Base-by-base conservation (phyloP, 805 yeast genomes). In the Wickerhamiella brachini region DNA sequence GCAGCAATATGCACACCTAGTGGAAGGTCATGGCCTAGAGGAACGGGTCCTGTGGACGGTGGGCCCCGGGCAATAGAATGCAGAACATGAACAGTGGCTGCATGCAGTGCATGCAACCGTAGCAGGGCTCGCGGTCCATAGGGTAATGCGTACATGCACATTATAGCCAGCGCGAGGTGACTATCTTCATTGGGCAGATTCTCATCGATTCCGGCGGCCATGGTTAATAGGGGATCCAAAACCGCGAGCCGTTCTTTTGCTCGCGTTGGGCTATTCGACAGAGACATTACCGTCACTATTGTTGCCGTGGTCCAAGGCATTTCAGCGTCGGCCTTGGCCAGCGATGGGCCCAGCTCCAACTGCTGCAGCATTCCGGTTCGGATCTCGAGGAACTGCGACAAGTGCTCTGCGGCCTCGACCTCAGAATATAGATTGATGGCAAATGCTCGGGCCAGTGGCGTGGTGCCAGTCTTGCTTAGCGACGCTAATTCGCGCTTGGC, bases 221-320 rank as follows among this genome's bases (percentile, higher is more conserved):
- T 52, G 7, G 44, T 10, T 12, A 49, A 10, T 22, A 52, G 23
- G 9, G 39, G 49, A 15, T 49, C 46, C 5, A 49, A 47, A 13
- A 47, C 34, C 9, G 38, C 47, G 7, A 37, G n/a, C 21, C 54
- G 48, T 18, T 52, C 52, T 7, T 44, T 26, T 3, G 45, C 47
- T 3, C 34, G 31, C 13, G 31, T 21, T 1, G 29, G 21, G 9
- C 42, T 17, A 18, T 55, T 44, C 39, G 51, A 50, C 38, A 60
- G 21, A 2, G 60, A 57, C 51, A 51, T 52, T 1, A 54, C 55
- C 9, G 56, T 51, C 17, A 60, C 54, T n/a, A 59, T 48, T 7
- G 59, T 58, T 15, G 53, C 48, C 37, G 59, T 49, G 7, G 58
- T 47, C 49, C 49, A 47, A 8, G 60, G 60, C 48, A 55, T 57